phyloP scores from a whole-genome alignment of 2,329 filamentous ascomycete species.

The Xylariaceae sp. region DNA sequence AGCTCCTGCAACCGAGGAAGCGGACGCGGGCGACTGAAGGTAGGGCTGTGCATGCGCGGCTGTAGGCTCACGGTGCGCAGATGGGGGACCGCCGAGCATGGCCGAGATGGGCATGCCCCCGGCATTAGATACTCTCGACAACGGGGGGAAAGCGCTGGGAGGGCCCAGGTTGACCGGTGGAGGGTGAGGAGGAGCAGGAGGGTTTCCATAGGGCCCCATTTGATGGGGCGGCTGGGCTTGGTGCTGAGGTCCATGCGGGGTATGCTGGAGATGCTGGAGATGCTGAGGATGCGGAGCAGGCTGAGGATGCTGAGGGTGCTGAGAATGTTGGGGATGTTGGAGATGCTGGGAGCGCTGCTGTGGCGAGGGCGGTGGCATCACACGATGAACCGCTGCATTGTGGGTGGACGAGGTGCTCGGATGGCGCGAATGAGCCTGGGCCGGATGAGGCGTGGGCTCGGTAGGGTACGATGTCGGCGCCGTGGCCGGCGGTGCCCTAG shows the following conservation, averaged over 20 bases:
- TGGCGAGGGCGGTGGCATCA: conserved; percentile 27
- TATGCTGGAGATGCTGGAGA: no score
- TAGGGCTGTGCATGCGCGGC: conserved; percentile 38
- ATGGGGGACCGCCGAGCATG: conserved; percentile 50
- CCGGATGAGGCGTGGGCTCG: conserved; percentile 28
- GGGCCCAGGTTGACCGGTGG: conserved; percentile 28
- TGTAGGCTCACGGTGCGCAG: conserved; percentile 38
- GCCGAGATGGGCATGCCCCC: conserved; percentile 59
- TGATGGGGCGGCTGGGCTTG: conserved; percentile 25
- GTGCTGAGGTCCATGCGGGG: conserved; percentile 14
- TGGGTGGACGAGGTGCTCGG: conserved; percentile 30
- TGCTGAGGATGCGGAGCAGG: no score
- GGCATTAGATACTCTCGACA: conserved; percentile 39
- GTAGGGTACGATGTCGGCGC: conserved; percentile 24
- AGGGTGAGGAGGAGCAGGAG: conserved; percentile 26
- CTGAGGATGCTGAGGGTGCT: no score
- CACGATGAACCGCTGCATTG: conserved; percentile 23
- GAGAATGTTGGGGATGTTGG: no score
- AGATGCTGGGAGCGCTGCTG: conserved; percentile 28
- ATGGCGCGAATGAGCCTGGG: conserved; percentile 28
- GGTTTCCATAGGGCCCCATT: conserved; percentile 27
- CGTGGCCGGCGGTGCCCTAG: conserved; percentile 25
- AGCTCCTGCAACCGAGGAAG: conserved; percentile 38
- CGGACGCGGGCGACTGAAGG: conserved; percentile 34
- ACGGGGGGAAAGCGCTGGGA: conserved; percentile 27